Base-by-base conservation (phyloP, 192 early-diverging fungal species). In the Coemansia erecta region DNA sequence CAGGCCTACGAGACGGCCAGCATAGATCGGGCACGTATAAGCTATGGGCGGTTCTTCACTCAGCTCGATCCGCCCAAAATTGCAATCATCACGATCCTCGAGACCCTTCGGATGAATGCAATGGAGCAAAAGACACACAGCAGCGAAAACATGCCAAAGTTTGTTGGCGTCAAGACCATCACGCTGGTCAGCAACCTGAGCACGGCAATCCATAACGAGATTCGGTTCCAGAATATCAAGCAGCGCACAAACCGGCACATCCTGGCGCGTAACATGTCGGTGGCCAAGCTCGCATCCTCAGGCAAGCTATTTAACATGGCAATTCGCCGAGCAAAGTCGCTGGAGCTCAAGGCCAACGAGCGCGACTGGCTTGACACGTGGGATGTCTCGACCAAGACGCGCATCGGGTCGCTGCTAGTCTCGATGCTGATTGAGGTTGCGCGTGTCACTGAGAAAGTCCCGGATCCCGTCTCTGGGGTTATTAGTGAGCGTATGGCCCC, bases 291-390 rank as follows among this genome's bases (percentile, higher is more conserved):
- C 10, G 89, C 87, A 53, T 73, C 85, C 12, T 87, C 82, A 35
- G 92, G 92, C 4, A 86, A 84, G 59, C 79, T 96, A 48, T 92
- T 94, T 66, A 86, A 92, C 56, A 86, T 88, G 83, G 82, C 89
- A 0, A 68, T 96, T 37, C 84, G 94, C 8, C 82, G 86, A 35
- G 85, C 84, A 8, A 76, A 89, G 61, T 77, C 81, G 31, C 79
- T 88, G 57, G 62, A 87, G 26, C 77, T 84, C 7, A 57, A 73
- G 33, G 73, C 83, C 28, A 77, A 66, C 48, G 64, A 59, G 21
- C 68, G 62, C 26, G 72, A 81, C 14, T 91, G 92, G 89, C 73
- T 82, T 4, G 87, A 88, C 18, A 56, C 80, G 13, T 94, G 91
- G 90, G 84, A 85, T 15, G 57, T 83, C 12, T 61, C 72, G 14